Base-by-base conservation (phyloP, 164 flowering plant genomes). In the Nelumbo lutea region DNA sequence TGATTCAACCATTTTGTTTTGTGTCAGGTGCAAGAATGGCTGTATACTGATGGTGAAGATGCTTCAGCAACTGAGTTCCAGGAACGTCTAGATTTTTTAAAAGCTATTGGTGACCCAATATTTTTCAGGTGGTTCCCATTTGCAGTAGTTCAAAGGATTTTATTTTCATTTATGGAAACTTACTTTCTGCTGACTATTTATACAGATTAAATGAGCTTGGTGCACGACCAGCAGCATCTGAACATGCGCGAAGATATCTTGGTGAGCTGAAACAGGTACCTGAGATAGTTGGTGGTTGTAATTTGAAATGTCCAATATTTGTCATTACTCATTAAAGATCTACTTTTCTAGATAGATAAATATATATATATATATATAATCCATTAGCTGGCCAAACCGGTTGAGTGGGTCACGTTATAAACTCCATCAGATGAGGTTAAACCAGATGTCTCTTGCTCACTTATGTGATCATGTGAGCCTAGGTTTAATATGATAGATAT, bases 41-140 rank as follows among this genome's bases (percentile, higher is more conserved):
- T 96, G 41, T 96, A 96, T 64, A 90, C 83, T 47, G 99, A 93
- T 75, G 99, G 98, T 62, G 99, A 96, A 80, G 95, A 96, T 87
- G 99, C 98, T 64, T 74, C 82, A 67, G 96, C 92, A 48, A 59
- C 75, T 56, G 90, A 96, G 75, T 93, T 96, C 79, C 75, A 90
- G 75, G 81, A 87, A 58, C 88, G 73, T 46, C 81, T 96, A 48
- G 82, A 86, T 79, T 77, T 63, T 61, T 72, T 96, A 61, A 96
- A 88, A 80, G 82, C 89, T 70, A 75, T 82, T 65, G 96, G 95
- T 45, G 96, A 88, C 64, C 98, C 99, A 64, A 86, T 96, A 70
- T 96, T 93, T 81, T 87, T 90, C 72, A 87, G 98, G 99, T 90
- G 39, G 42, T 67, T 44, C 67, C 38, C 42, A 9, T 5, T 38